Evolutionary conservation across 495 filamentous ascomycete genomes (phyloP).

Genomic region (Bombardia bombarda): DNA sequence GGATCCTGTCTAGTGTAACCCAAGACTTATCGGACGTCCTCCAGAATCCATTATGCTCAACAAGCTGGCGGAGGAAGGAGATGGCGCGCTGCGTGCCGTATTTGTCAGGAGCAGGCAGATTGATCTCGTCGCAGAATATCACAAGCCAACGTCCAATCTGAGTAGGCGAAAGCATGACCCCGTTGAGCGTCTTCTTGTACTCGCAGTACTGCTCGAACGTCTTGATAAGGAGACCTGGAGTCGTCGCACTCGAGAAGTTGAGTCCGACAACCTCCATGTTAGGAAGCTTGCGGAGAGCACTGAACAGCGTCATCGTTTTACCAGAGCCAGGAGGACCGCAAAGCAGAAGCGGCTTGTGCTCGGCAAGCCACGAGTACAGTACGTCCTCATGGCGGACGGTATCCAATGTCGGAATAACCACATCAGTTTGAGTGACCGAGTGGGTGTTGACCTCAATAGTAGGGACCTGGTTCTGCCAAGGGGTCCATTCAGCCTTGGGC

Average conservation of each 20-base stretch:
- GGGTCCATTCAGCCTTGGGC: slow-evolving; percentile 77
- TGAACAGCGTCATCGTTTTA: slow-evolving; percentile 99
- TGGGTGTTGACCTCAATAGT: slow-evolving; percentile 95
- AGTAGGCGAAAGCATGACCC: slow-evolving; percentile 88
- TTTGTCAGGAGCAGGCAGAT: slow-evolving; percentile 94
- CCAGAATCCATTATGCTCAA: slow-evolving; percentile 99
- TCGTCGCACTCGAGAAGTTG: slow-evolving; percentile 98
- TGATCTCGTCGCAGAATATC: slow-evolving; percentile 98
- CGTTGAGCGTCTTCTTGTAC: slow-evolving; percentile 95
- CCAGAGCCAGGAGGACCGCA: slow-evolving; percentile 97
- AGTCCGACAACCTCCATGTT: slow-evolving; percentile 99
- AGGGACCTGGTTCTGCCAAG: slow-evolving; percentile 92
- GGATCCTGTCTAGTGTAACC: slow-evolving; percentile 95
- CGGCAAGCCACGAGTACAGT: slow-evolving; percentile 96
- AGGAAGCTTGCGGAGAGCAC: slow-evolving; percentile 86
- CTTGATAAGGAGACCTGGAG: slow-evolving; percentile 94
- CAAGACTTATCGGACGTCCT: slow-evolving; percentile 93
- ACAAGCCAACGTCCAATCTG: slow-evolving; percentile 98
- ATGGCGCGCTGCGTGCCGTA: slow-evolving; percentile 97
- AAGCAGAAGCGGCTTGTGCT: slow-evolving; percentile 92
- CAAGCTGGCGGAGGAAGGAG: slow-evolving; percentile 90
- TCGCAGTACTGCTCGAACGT: slow-evolving; percentile 99
- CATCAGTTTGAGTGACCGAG: slow-evolving; percentile 91
- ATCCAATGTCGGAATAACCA: slow-evolving; percentile 94
- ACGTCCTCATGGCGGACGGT: slow-evolving; percentile 97